Percentiles rank a stretch among this genome's conserved stretches.
phyloP scores from a whole-genome alignment of 768 basidiomycete species.

The Boletus bicolor region DNA sequence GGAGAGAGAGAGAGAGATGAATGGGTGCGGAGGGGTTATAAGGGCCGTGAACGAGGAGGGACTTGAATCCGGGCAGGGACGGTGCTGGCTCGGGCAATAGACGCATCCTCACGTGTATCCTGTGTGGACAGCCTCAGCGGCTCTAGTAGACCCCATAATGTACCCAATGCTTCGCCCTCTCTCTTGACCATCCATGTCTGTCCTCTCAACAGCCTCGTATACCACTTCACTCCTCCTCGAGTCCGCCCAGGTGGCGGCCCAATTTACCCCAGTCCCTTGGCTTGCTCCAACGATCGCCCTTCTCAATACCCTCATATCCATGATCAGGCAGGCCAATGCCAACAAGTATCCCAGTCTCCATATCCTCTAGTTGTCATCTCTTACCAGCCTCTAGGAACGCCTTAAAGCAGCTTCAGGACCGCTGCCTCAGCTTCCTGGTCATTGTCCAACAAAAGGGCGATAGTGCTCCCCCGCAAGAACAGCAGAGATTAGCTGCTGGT shows the following conservation, averaged over 20 bases:
- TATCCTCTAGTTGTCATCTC: neutral
- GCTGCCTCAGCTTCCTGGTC: slow-evolving; percentile 43
- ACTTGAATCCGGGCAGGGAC: slow-evolving; percentile 50
- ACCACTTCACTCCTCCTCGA: slow-evolving; percentile 13
- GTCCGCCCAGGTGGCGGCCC: slow-evolving; percentile 43
- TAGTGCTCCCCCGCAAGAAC: slow-evolving; percentile 26
- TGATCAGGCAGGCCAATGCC: slow-evolving; percentile 45
- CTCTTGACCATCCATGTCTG: slow-evolving; percentile 12
- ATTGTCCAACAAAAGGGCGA: slow-evolving; percentile 36
- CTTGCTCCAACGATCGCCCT: slow-evolving; percentile 41
- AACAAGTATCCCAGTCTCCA: slow-evolving; percentile 40
- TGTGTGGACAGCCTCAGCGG: slow-evolving; percentile 17
- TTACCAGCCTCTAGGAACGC: slow-evolving; percentile 34
- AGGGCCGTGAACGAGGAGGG: slow-evolving; percentile 59
- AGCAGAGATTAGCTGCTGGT: slow-evolving; percentile 32
- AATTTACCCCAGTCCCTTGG: slow-evolving; percentile 48
- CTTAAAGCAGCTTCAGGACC: slow-evolving; percentile 43
- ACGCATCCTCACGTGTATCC: slow-evolving; percentile 32
- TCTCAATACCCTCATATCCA: slow-evolving; percentile 41
- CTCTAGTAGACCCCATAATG: neutral
- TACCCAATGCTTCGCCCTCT: neutral
- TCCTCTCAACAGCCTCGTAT: slow-evolving; percentile 9
- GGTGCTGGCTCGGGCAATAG: slow-evolving; percentile 44
- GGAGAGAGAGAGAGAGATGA: slow-evolving; percentile 55
- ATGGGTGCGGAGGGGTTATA: slow-evolving; percentile 70